Evolutionary conservation across 345 rosid species (phyloP).

Genomic region (Gynandropsis gynandra): DNA sequence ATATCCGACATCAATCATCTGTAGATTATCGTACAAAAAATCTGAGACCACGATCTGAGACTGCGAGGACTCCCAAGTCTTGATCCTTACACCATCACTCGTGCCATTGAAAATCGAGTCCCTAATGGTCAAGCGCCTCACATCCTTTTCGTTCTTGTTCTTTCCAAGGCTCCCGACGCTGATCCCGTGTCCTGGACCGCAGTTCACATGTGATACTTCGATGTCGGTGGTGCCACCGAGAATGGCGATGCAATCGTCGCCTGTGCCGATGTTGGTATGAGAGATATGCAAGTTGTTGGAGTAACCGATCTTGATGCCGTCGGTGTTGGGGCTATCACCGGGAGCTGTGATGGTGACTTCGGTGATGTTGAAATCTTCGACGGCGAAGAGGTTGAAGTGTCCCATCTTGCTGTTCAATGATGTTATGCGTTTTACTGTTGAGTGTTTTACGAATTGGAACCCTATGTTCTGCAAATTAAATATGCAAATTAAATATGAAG

Average conservation of each 20-base stretch:
- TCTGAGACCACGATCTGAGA: conserved; percentile 7
- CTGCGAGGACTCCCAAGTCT: conserved; percentile 18
- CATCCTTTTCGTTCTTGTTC: conserved; percentile 17
- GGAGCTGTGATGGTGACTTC: conserved; percentile 20
- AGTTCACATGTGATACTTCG: conserved; percentile 16
- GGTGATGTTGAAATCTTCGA: conserved; percentile 1
- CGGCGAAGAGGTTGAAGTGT: conserved; percentile 22
- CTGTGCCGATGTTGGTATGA: conserved; percentile 21
- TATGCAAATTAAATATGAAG: too few relatives aligned
- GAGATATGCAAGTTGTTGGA: conserved; percentile 16
- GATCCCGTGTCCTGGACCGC: conserved; percentile 29
- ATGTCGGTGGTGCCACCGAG: conserved; percentile 26
- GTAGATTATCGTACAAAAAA: conserved; percentile 18
- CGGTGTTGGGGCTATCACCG: conserved; percentile 26
- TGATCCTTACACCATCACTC: conserved; percentile 23
- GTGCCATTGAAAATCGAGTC: conserved; percentile 21
- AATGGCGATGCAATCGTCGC: conserved; percentile 33
- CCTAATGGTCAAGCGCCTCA: conserved; percentile 16
- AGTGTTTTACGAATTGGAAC: conserved; percentile 24
- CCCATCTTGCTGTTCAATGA: conserved; percentile 30
- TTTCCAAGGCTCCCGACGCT: conserved; percentile 29
- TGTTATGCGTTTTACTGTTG: conserved; percentile 11
- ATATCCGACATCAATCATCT: conserved; percentile 22
- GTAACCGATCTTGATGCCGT: conserved; percentile 31
- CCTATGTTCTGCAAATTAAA: conserved; percentile 17